Base-by-base conservation (phyloP, 805 yeast species). In the Candida nanaspora region DNA sequence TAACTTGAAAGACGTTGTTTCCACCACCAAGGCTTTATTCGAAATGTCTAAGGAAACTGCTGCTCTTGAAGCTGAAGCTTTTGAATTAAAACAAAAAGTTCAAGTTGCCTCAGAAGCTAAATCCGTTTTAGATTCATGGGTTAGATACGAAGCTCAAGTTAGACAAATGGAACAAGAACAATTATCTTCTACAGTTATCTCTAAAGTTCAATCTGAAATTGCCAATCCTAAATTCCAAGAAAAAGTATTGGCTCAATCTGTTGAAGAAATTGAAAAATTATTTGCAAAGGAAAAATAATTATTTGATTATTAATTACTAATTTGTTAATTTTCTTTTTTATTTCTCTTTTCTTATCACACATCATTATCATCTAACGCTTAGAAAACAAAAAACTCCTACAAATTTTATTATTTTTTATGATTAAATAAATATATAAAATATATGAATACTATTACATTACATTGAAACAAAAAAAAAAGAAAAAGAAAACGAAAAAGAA, bases 51-150 rank as follows among this genome's bases (percentile, higher is more conserved):
- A 87, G 75, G 96, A 93, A 73, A 91, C 98, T 48, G 96, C 94
- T 53, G 78, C 84, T 70, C 77, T 89, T 60, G 98, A 93, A 78
- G 94, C 96, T 50, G 78, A 87, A 70, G 80, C 91, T 42, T 93
- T 89, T 61, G 95, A 86, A 72, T 78, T 86, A 65, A 84, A 88
- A 74, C 98, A 93, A 76, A 69, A 81, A 62, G 88, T 86, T 52
- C 88, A 81, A 48, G 77, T 88, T 52, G 91, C 95, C 43, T 56
- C 72, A 48, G 96, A 88, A 75, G 98, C 98, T 60, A 88, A 85
- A 74, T 71, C 93, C 43, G 95, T 91, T 46, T 80, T 93, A 63
- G 98, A 93, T 71, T 87, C 98, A 14, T 93, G 98, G 98, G 97
- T 89, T 57, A 86, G 98, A 79, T 86, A 85, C 69, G 98, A 93